Base-by-base conservation (phyloP, 2,329 filamentous ascomycete species). In the Cladosporium sphaerospermum region DNA sequence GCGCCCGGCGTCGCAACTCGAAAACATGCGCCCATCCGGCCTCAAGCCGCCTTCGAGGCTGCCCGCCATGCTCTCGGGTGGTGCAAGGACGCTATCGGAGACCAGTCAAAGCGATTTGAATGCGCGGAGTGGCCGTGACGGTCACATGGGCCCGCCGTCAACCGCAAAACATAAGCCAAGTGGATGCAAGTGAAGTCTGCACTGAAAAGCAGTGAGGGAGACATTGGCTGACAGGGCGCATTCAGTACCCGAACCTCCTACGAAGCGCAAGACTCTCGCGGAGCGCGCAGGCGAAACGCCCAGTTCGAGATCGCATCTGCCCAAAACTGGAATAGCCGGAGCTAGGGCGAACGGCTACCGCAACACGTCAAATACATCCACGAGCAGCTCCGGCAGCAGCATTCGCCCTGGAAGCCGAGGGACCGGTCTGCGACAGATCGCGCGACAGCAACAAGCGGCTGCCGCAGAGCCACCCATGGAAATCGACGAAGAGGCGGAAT, bases 211-310 rank as follows among this genome's bases (percentile, higher is more conserved):
- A 28, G 23, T 28, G 23, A 28, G 23, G 23, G 23, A 28, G 23
- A 28, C 23, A 18, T 18, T 45, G 36, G 40, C 61, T 66, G 48
- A 66, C 58, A 55, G 7, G 13, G 39, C 32, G 40, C 46, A 37
- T 14, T 19, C 61, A 73, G 74, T 72, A 54, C 66, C 70, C 54
- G 75, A 77, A 64, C 71, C 76, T 9, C 69, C 71, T n/a, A 65
- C 72, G 23, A 78, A 77, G 66, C 72, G 76, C 46, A 77, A 76
- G 62, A 77, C 77, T n/a, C 67, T 78, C 10, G 69, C 66, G 49
- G 75, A 79, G 55, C 67, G 70, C 52, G 73, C 72, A 47, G 72
- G 69, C 36, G 77, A 81, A 60, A 61, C 69, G 55, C 77, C 72
- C 32, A 57, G 55, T 23, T 48, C 48, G 40, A 54, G 61, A 53